Base-by-base conservation (phyloP, 2,329 filamentous ascomycete species). In the Rutstroemia sp. region DNA sequence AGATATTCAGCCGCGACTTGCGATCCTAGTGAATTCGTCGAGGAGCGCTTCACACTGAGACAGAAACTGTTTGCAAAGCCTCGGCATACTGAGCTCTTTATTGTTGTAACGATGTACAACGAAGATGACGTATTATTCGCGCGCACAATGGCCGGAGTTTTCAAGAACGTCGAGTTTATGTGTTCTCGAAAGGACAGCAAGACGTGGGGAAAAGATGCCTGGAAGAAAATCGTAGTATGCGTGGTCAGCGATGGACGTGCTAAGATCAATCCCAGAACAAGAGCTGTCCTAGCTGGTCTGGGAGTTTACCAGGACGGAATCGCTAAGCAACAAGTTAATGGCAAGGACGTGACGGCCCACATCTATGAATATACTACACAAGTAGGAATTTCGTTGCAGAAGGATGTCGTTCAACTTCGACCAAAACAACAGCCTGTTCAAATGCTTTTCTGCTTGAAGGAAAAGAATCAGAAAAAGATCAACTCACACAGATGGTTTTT, bases 401-500 rank as follows among this genome's bases (percentile, higher is more conserved):
- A 92, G 0, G 92, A 96, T 64, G 81, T 99, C 61, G 72, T 99
- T 99, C 78, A 99, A 99, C 76, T 95, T 94, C 37, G 94, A 94
- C 1, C 94, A 99, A 73, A 99, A 97, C 76, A 94, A 94, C 37
- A 99, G 10, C 95, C 94, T 1, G 95, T 91, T 69, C 94, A 99
- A 74, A 90, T 99, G 77, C 92, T 99, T 66, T 99, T 99, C 72
- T 99, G 95, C 68, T 76, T 99, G 60, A 99, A 99, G 75, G 94
- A 99, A 71, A 92, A 94, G 76, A 99, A 99, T 71, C 82, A 88
- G 69, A 95, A 96, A 74, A 99, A 99, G 76, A 81, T 99, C 65
- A 99, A 99, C 76, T 96, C 92, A 0, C 94, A 99, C 72, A 84
- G 94, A 57, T 99, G 94, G 94, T 97, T 96, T 75, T 99, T 99